Evolutionary conservation across 495 filamentous ascomycete genomes (phyloP).

Genomic region (Penicillium manginii): DNA sequence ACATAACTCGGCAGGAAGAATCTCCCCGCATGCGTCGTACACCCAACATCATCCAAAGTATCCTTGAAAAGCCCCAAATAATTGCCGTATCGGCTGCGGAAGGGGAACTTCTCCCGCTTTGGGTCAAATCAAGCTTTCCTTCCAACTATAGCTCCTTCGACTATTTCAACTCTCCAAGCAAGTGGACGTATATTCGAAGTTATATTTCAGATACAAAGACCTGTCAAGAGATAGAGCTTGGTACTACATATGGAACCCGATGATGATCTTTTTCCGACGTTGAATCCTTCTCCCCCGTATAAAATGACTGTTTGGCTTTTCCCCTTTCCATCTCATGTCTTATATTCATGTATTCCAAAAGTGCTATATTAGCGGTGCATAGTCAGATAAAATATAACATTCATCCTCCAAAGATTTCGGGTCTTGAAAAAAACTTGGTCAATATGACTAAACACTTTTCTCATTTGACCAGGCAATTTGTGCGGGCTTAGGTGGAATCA

Average conservation of each 20-base stretch:
- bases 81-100: conserved; percentile 23
- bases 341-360: no score
- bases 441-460: no score
- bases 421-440: no score
- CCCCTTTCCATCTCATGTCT: no score
- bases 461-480: no score
- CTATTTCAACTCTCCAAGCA: conserved; percentile 8
- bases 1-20: conserved; percentile 69
- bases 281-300: no score
- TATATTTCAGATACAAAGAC: conserved; percentile 6
- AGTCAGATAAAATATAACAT: no score
- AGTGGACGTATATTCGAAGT: conserved; percentile 10
- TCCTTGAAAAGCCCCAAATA: conserved; percentile 47
- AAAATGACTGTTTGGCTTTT: no score
- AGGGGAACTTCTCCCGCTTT: conserved; percentile 24
- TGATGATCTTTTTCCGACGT: not conserved
- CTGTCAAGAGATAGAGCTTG: conserved; percentile 1
- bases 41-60: conserved; percentile 53
- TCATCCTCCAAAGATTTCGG: no score
- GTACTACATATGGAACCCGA: not conserved
- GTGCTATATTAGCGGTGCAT: no score
- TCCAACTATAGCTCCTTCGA: conserved; percentile 5
- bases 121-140: conserved; percentile 2
- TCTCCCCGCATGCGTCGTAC: not conserved
- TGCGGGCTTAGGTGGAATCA: no score